Evolutionary conservation across 805 yeast genomes (phyloP).

Genomic region (Candida boidinii): DNA sequence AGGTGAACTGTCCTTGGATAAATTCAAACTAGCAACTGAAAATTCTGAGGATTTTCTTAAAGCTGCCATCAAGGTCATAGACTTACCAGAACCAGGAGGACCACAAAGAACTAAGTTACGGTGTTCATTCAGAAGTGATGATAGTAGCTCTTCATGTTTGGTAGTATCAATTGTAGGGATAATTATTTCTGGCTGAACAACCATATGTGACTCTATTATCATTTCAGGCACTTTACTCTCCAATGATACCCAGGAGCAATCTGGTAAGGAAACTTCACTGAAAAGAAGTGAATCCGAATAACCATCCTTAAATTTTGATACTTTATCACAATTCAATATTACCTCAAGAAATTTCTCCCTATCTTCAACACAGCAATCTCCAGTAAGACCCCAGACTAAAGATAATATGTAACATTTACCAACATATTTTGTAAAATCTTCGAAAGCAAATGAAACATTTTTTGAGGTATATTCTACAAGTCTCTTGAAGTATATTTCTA

Average conservation of each 20-base stretch:
- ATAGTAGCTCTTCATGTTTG: constrained; percentile 55
- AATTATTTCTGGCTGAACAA: constrained; percentile 52
- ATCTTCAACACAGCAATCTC: constrained; percentile 37
- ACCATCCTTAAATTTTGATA: constrained; percentile 5
- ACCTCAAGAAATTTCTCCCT: constrained; percentile 28
- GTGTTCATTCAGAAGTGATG: constrained; percentile 45
- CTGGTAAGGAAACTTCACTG: constrained; percentile 34
- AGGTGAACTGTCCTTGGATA: constrained; percentile 74
- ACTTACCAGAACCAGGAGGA: constrained; percentile 96
- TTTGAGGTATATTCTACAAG: constrained; percentile 14
- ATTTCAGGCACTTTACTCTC: constrained; percentile 27
- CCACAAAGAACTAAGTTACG: constrained; percentile 73
- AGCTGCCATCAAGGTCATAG: constrained; percentile 77
- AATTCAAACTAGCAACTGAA: constrained; percentile 63
- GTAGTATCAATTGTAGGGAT: constrained; percentile 76
- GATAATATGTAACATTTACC: constrained; percentile 28
- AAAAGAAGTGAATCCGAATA: constrained; percentile 25
- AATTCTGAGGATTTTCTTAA: constrained; percentile 47
- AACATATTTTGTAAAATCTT: constrained; percentile 22
- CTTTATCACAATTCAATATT: constrained; percentile 16
- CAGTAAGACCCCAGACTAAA: constrained; percentile 57
- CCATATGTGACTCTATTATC: constrained; percentile 49
- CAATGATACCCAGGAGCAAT: constrained; percentile 39
- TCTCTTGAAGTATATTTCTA: constrained; percentile 26
- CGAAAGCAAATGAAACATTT: constrained; percentile 16